Base-by-base conservation (phyloP, 2,329 filamentous ascomycete genomes). In the Escovopsis sp. region DNA sequence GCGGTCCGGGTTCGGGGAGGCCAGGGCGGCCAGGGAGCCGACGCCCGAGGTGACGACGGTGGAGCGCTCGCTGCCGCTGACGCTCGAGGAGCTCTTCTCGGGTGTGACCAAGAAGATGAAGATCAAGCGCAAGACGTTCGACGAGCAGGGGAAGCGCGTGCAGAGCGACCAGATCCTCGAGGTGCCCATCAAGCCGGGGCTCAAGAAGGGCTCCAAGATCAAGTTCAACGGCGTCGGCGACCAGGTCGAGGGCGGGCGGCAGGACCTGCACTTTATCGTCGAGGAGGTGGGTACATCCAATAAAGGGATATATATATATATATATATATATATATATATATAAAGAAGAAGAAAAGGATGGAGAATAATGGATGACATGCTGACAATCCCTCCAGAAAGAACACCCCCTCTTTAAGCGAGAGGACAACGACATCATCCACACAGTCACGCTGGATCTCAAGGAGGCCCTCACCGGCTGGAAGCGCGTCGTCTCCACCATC, bases 151-250 rank as follows among this genome's bases (percentile, higher is more conserved):
- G 45, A 94, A 94, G 68, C 79, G 87, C 53, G 85, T 77, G 36
- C 82, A 81, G 3, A 84, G 88, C 47, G 91, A 98, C 54, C 84
- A 88, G 55, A 85, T 95, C 15, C 68, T 98, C 28, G 87, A 94
- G 57, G 89, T 96, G 41, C 86, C 87, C 38, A 94, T 98, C 66
- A 96, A 95, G 67, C 80, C 86, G 6, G 91, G 91, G 45, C 67
- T 96, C 63, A 95, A 96, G 67, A 88, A 93, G 53, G 91, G 91
- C 28, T 94, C 85, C 56, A 98, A 96, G 72, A 94, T 98, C 64
- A 95, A 95, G 65, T 98, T 94, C 59, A 85, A 84, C 57, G 87
- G 89, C 36, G 88, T 98, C n/a, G 91, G 91, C 10, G 91, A 98
- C 62, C 88, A 96, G 60, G 87, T 94, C 47, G 91, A 96, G 57